phyloP scores from a whole-genome alignment of 2,329 filamentous ascomycete species.

The Fusarium globosum region DNA sequence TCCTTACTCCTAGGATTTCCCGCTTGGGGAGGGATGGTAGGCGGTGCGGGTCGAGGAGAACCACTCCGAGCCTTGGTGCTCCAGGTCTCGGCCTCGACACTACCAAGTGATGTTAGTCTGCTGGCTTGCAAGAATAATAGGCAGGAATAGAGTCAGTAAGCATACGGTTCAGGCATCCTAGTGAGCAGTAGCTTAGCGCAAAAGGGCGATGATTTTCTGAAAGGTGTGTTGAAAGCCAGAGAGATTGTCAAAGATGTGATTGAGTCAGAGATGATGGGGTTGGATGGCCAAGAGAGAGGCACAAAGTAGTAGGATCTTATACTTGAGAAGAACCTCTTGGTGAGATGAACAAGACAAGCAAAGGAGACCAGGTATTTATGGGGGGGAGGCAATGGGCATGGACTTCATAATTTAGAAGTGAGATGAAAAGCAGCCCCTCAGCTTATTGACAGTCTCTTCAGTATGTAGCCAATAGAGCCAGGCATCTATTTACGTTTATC shows the following conservation, averaged over 20 bases:
- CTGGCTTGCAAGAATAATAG: neutral
- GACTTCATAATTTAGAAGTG: neutral
- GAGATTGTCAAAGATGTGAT: neutral
- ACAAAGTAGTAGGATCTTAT: neutral
- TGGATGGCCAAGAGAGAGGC: neutral
- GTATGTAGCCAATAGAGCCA: neutral
- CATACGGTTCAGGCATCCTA: neutral
- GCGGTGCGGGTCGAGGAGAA: neutral
- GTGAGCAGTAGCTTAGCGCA: neutral
- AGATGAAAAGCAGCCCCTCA: neutral
- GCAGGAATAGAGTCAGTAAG: neutral
- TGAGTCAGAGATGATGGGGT: neutral
- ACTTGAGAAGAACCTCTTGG: neutral
- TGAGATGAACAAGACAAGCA: neutral
- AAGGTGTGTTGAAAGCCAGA: neutral
- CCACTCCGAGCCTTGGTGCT: neutral
- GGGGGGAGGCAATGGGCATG: neutral
- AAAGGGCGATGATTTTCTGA: neutral
- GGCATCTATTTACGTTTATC: neutral
- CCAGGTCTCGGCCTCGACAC: neutral
- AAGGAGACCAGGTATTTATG: neutral
- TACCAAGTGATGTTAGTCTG: neutral
- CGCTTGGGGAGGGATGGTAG: rapidly evolving
- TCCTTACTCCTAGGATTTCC: no score
- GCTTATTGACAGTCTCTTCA: neutral